Evolutionary conservation across 768 basidiomycete species (phyloP).

Genomic region (Amanita thiersii): DNA sequence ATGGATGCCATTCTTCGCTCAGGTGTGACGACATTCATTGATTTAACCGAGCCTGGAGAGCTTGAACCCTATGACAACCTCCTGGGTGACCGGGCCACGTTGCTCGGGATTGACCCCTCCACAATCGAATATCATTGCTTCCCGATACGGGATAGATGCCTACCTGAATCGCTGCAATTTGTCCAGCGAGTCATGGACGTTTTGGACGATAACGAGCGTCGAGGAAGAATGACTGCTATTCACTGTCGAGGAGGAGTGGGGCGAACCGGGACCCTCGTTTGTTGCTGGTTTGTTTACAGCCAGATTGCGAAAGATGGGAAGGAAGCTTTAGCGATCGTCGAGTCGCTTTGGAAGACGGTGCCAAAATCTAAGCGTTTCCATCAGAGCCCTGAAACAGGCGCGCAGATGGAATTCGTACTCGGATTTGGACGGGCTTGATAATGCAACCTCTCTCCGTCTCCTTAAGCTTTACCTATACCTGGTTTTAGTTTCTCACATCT

Average conservation of each 20-base stretch:
- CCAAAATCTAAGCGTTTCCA: slow-evolving; percentile 74
- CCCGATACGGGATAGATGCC: slow-evolving; percentile 65
- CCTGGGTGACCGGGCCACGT: slow-evolving; percentile 43
- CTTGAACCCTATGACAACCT: slow-evolving; percentile 54
- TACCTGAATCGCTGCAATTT: slow-evolving; percentile 51
- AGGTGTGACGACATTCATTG: slow-evolving; percentile 75
- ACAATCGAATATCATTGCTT: slow-evolving; percentile 72
- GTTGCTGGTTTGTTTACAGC: slow-evolving; percentile 73
- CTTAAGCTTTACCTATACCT: background rate
- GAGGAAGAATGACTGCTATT: slow-evolving; percentile 59
- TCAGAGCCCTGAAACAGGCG: slow-evolving; percentile 72
- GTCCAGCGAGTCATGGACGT: slow-evolving; percentile 54
- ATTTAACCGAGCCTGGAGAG: slow-evolving; percentile 78
- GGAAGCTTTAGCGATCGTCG: slow-evolving; percentile 59
- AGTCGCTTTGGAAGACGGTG: slow-evolving; percentile 63
- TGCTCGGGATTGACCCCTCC: slow-evolving; percentile 45
- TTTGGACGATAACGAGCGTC: slow-evolving; percentile 48
- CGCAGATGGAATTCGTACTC: slow-evolving; percentile 69
- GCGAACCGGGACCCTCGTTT: slow-evolving; percentile 52
- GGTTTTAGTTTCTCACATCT: background rate
- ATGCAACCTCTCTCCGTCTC: slow-evolving; percentile 1
- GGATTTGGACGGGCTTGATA: slow-evolving; percentile 31
- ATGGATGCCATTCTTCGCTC: slow-evolving; percentile 64
- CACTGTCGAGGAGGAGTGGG: slow-evolving; percentile 80
- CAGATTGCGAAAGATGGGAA: slow-evolving; percentile 52